Evolutionary conservation across 2,329 filamentous ascomycete species (phyloP).

Genomic region (Pseudogymnoascus destructans): DNA sequence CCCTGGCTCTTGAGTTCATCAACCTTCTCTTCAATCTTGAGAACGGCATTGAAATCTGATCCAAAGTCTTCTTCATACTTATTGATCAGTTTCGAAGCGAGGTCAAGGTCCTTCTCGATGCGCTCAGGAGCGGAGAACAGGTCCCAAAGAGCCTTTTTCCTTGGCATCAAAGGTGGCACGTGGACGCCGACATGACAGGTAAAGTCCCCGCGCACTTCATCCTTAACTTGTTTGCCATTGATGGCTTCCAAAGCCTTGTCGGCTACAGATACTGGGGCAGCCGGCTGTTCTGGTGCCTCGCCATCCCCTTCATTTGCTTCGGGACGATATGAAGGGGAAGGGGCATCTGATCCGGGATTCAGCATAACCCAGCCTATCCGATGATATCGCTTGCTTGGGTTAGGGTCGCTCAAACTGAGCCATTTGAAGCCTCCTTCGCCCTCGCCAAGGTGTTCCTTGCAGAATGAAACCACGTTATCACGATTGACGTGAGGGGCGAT

Average conservation of each 20-base stretch:
- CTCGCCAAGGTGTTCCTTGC: slow-evolving; percentile 85
- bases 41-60: slow-evolving; percentile 59
- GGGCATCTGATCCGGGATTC: slow-evolving; percentile 57
- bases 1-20: slow-evolving; percentile 67
- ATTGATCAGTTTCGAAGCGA: slow-evolving; percentile 68
- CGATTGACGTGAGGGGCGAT: slow-evolving; percentile 93
- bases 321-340: slow-evolving; percentile 52
- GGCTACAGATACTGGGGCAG: slow-evolving; percentile 44
- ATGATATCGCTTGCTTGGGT: slow-evolving; percentile 92
- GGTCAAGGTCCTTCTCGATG: slow-evolving; percentile 74
- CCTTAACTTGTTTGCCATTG: slow-evolving; percentile 94
- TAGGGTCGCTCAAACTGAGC: slow-evolving; percentile 90
- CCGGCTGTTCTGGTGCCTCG: slow-evolving; percentile 32
- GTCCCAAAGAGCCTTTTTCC: slow-evolving; percentile 95
- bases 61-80: slow-evolving; percentile 80
- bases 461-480: slow-evolving; percentile 84
- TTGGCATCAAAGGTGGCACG: slow-evolving; percentile 68
- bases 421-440: slow-evolving; percentile 88
- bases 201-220: slow-evolving; percentile 87
- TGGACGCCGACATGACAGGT: slow-evolving; percentile 96
- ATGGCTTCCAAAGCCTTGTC: slow-evolving; percentile 87
- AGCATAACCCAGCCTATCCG: slow-evolving; percentile 98
- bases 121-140: slow-evolving; percentile 89
- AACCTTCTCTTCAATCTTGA: slow-evolving; percentile 76
- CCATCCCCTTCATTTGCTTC: slow-evolving; percentile 54